A percentile compares a stretch with the other conserved stretches of the same genome.
phyloP scores from a whole-genome alignment of 1,284 basidiomycete genomes.

The Irpex sp. region DNA sequence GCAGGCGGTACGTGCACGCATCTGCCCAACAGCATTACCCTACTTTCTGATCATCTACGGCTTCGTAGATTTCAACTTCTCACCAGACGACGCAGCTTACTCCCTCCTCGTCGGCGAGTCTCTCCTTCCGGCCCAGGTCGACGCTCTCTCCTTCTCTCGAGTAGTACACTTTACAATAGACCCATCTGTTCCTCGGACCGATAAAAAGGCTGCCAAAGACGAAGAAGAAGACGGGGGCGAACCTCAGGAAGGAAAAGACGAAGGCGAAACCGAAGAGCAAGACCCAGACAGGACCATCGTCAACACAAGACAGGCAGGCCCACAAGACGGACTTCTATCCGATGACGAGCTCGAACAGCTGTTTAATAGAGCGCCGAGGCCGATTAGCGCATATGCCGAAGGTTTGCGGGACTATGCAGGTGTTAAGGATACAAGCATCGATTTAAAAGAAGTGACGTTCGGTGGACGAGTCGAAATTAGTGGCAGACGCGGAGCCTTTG shows the following conservation, averaged over 20 bases:
- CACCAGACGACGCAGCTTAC: constrained; percentile 84
- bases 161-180: constrained; percentile 85
- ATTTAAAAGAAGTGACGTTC: constrained; percentile 36
- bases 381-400: constrained; percentile 58
- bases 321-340: constrained; percentile 72
- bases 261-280: constrained; percentile 32
- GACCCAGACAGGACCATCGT: constrained; percentile 76
- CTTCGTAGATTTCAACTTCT: constrained; percentile 85
- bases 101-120: constrained; percentile 68
- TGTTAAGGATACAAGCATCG: background rate
- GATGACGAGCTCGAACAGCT: constrained; percentile 57
- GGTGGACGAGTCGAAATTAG: constrained; percentile 41
- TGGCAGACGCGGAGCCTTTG: constrained; percentile 48
- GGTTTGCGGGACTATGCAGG: constrained; percentile 34
- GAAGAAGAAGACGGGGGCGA: constrained; percentile 43
- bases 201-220: constrained; percentile 25
- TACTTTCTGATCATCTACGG: background rate
- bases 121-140: constrained; percentile 51
- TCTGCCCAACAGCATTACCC: background rate
- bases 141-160: constrained; percentile 59
- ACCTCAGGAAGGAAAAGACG: constrained; percentile 41
- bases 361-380: constrained; percentile 35
- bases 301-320: constrained; percentile 63
- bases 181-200: constrained; percentile 39
- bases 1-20: constrained; percentile 63